A percentile compares a stretch with the other conserved stretches of the same genome.
Conservation (phyloP, 1,139 yeast genomes). For the Eremothecium gossypii region DNA sequence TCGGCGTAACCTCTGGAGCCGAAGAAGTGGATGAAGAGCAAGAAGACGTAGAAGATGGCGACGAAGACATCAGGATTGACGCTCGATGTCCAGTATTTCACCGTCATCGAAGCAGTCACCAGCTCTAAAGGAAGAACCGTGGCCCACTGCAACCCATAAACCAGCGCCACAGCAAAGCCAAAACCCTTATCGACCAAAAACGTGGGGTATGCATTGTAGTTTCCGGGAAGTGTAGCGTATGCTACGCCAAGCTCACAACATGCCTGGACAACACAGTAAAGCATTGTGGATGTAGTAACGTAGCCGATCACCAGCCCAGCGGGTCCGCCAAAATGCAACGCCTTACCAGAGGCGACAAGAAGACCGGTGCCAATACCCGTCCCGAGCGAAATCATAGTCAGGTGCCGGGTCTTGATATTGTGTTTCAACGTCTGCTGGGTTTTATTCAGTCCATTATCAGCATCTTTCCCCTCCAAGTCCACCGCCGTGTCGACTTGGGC, state of each 20-base stretch:
- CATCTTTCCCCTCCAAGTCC: neutral
- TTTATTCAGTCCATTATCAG: neutral
- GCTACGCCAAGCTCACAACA: constrained; percentile 75
- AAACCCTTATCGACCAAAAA: constrained; percentile 63
- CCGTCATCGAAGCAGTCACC: constrained; percentile 65
- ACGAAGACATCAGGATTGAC: constrained; percentile 58
- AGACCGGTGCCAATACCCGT: constrained; percentile 77
- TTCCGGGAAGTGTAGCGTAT: constrained; percentile 65
- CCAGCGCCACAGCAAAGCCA: constrained; percentile 77
- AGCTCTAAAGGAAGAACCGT: constrained; percentile 67
- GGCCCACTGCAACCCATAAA: constrained; percentile 72
- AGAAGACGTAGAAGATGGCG: constrained; percentile 47
- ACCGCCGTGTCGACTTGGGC: neutral
- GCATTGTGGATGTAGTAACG: constrained; percentile 53
- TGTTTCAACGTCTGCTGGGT: constrained; percentile 32
- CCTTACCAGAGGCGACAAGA: constrained; percentile 61
- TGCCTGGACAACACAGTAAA: constrained; percentile 65
- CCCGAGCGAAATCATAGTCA: constrained; percentile 68
- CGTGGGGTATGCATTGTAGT: constrained; percentile 59
- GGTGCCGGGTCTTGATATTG: constrained; percentile 41
- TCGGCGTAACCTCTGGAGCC: constrained; percentile 70
- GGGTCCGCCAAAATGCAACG: constrained; percentile 65
- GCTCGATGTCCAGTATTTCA: constrained; percentile 51
- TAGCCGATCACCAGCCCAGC: constrained; percentile 65
- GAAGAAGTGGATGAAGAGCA: constrained; percentile 46